Percentiles rank a stretch among this genome's conserved stretches.
Conservation (phyloP, 768 basidiomycete species). For the Serendipita sp. region DNA sequence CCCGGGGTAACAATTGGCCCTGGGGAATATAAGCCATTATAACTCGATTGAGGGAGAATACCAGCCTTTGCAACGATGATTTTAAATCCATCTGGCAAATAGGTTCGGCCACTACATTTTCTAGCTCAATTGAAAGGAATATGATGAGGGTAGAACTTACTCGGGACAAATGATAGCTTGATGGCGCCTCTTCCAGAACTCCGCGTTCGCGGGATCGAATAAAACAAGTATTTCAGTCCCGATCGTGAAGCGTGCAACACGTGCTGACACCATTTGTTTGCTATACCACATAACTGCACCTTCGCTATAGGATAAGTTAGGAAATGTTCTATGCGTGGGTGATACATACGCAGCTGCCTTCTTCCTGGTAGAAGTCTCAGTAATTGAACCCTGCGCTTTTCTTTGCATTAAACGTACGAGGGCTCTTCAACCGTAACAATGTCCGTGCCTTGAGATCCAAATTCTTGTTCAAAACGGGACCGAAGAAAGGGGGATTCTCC, state of each 20-base stretch:
- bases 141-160: too few species aligned
- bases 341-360: neutral
- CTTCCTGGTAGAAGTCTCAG: neutral
- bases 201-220: neutral
- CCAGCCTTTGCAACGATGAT: neutral
- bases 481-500: conserved; percentile 4
- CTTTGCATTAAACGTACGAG: neutral
- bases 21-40: neutral
- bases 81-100: neutral
- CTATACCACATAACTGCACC: conserved; percentile 2
- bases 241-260: neutral
- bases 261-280: neutral
- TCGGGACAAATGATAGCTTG: neutral
- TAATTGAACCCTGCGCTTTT: neutral
- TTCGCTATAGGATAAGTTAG: neutral
- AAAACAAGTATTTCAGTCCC: neutral
- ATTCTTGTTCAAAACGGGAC: neutral
- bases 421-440: conserved; percentile 2
- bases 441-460: neutral
- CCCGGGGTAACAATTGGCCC: neutral
- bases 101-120: too few species aligned
- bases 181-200: neutral
- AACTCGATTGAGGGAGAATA: neutral
- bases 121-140: too few species aligned
- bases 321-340: neutral